Evolutionary conservation across 768 basidiomycete species (phyloP).

Genomic region (Wakefieldia striispora): DNA sequence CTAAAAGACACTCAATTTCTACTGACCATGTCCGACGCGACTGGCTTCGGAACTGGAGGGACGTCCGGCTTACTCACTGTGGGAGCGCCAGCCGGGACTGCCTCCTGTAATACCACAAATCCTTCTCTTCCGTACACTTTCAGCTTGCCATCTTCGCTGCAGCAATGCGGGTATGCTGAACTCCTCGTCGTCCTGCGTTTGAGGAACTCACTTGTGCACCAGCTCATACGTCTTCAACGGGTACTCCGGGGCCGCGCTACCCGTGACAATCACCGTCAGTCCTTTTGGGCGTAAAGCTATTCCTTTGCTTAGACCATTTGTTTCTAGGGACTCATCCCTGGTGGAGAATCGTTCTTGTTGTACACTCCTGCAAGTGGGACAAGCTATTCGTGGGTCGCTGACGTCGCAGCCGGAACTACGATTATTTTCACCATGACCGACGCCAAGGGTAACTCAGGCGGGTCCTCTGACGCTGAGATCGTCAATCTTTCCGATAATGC

Average conservation of each 20-base stretch:
- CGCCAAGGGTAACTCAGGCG: slow-evolving; percentile 50
- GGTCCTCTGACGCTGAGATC: slow-evolving; percentile 50
- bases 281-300: background rate
- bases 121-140: slow-evolving; percentile 47
- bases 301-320: background rate
- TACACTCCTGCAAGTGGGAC: slow-evolving; percentile 35
- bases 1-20: slow-evolving; percentile 41
- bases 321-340: slow-evolving; percentile 59
- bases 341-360: slow-evolving; percentile 50
- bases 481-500: slow-evolving; percentile 48
- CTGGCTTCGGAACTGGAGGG: slow-evolving; percentile 68
- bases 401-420: slow-evolving; percentile 56
- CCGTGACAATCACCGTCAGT: slow-evolving; percentile 54
- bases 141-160: slow-evolving; percentile 48
- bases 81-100: slow-evolving; percentile 39
- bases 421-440: slow-evolving; percentile 59
- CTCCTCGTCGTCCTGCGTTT: background rate
- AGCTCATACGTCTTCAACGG: slow-evolving; percentile 49
- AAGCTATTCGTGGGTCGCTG: slow-evolving; percentile 53
- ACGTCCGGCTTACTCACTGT: slow-evolving; percentile 48
- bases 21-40: slow-evolving; percentile 68
- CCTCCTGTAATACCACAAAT: slow-evolving; percentile 48
- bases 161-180: slow-evolving; percentile 56
- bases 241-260: slow-evolving; percentile 46
- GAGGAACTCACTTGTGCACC: slow-evolving; percentile 3